phyloP scores from a whole-genome alignment of 2,329 filamentous ascomycete species.

The Talaromyces pinophilus region DNA sequence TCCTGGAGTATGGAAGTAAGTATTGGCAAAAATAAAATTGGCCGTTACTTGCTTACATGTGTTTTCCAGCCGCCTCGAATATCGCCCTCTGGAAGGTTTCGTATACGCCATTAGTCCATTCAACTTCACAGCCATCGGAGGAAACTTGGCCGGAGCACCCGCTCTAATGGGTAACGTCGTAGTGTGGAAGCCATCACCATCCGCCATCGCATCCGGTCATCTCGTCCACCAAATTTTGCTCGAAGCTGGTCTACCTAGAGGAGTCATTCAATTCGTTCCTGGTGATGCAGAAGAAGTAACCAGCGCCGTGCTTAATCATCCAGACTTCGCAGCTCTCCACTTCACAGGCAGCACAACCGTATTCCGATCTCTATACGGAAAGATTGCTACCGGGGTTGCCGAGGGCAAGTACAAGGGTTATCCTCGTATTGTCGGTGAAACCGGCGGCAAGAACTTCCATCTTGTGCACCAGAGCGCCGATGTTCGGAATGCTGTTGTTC shows the following conservation, averaged over 20 bases:
- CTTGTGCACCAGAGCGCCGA: conserved; percentile 76
- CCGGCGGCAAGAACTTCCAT: conserved; percentile 93
- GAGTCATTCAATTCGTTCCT: conserved; percentile 91
- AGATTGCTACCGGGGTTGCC: conserved; percentile 78
- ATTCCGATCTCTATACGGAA: conserved; percentile 83
- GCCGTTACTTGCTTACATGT: neutral
- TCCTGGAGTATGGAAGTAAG: conserved; percentile 79
- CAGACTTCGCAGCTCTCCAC: conserved; percentile 84
- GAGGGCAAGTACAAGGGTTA: conserved; percentile 82
- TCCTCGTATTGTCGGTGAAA: conserved; percentile 86
- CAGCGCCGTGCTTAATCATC: conserved; percentile 70
- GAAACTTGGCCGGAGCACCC: conserved; percentile 78
- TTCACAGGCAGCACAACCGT: conserved; percentile 92
- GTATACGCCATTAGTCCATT: conserved; percentile 92
- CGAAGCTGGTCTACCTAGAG: conserved; percentile 65
- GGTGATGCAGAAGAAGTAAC: conserved; percentile 84
- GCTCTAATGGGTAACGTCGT: conserved; percentile 93
- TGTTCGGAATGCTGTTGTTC: conserved; percentile 73
- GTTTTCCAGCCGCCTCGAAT: conserved; percentile 66
- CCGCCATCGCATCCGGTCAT: conserved; percentile 81
- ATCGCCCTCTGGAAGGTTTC: conserved; percentile 88
- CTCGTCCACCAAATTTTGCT: conserved; percentile 82
- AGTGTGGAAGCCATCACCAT: conserved; percentile 91
- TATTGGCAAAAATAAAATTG: neutral
- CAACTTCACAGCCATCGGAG: conserved; percentile 94